Conservation (phyloP, 257 asterid species). For the Scutellaria baicalensis region DNA sequence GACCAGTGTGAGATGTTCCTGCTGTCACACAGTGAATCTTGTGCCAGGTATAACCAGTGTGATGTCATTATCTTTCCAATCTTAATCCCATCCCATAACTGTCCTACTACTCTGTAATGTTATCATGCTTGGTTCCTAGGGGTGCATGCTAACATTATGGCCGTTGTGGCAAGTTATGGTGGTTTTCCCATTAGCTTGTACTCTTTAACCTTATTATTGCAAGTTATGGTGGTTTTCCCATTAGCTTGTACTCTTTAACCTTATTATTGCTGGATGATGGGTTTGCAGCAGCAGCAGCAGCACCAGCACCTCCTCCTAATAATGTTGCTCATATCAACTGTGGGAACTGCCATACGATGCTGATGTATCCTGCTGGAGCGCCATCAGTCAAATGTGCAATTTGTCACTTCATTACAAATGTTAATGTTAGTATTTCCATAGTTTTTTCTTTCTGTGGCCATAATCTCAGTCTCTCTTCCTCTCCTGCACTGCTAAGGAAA, state of each 20-base stretch:
- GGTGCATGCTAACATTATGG: neutral
- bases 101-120: neutral
- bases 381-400: slow-evolving; percentile 93
- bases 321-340: slow-evolving; percentile 79
- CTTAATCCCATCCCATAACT: neutral
- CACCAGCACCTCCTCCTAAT: too few relatives aligned
- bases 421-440: slow-evolving; percentile 41
- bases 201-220: too few relatives aligned
- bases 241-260: too few relatives aligned
- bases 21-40: slow-evolving; percentile 78
- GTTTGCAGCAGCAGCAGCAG: slow-evolving; percentile 12
- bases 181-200: neutral
- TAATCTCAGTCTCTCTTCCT: neutral
- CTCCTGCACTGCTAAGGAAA: neutral
- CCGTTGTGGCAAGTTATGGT: neutral
- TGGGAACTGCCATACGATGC: slow-evolving; percentile 73
- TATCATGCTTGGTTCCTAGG: neutral
- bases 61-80: neutral
- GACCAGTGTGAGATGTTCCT: slow-evolving; percentile 81
- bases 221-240: too few relatives aligned
- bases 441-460: neutral
- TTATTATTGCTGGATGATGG: slow-evolving; percentile 11
- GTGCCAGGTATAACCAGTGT: slow-evolving; percentile 56
- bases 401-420: slow-evolving; percentile 76
- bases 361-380: slow-evolving; percentile 96